Conservation (phyloP, 768 basidiomycete species). For the Filobasidium wieringae region DNA sequence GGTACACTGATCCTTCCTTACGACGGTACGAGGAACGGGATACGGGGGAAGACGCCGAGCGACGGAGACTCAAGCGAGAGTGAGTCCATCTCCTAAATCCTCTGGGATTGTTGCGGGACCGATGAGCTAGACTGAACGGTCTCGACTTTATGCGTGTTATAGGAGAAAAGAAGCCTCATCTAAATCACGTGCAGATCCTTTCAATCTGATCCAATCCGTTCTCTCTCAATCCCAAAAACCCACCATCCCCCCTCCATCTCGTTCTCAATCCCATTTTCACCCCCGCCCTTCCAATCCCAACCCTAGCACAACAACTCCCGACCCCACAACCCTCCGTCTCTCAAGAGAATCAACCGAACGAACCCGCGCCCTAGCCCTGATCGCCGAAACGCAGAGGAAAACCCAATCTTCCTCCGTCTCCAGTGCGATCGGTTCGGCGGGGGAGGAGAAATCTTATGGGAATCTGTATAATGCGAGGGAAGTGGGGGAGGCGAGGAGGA, state of each 20-base stretch:
- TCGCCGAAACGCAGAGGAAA: conserved; percentile 9
- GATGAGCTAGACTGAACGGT: neutral
- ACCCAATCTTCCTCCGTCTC: neutral
- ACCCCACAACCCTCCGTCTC: conserved; percentile 16
- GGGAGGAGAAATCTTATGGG: neutral
- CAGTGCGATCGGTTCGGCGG: neutral
- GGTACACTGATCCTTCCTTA: conserved; percentile 37
- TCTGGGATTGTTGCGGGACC: neutral
- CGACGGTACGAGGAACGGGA: conserved; percentile 30
- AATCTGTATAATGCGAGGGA: conserved; percentile 7
- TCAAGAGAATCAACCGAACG: conserved; percentile 25
- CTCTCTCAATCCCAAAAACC: conserved; percentile 13
- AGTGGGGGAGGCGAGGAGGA: conserved; percentile 5
- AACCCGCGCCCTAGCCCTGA: conserved; percentile 29
- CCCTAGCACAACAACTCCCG: conserved; percentile 3
- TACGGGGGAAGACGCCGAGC: conserved; percentile 30
- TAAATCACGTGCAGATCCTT: conserved; percentile 31
- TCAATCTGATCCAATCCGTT: conserved; percentile 27
- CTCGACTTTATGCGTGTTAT: neutral
- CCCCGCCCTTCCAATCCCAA: neutral
- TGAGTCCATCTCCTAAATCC: conserved; percentile 1
- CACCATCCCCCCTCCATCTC: conserved; percentile 1
- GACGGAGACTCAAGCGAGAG: conserved; percentile 19
- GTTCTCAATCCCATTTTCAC: neutral
- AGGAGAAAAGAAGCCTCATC: conserved; percentile 32